Percentiles rank a stretch among this genome's conserved stretches.
Evolutionary conservation across 2,329 filamentous ascomycete genomes (phyloP).

Genomic region (Penicillium brasilianum): DNA sequence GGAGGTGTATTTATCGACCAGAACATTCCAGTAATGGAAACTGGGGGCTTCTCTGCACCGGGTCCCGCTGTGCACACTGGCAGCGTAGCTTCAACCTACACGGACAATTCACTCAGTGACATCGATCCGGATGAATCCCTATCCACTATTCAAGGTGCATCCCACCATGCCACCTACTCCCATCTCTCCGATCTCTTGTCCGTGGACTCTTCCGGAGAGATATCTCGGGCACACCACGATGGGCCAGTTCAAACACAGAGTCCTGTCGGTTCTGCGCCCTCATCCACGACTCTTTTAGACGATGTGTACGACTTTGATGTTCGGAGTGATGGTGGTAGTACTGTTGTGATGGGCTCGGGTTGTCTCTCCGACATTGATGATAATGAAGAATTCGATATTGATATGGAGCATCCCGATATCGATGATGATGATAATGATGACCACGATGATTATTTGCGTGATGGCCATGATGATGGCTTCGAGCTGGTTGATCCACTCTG

Average conservation of each 20-base stretch:
- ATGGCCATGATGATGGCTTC: slow-evolving; percentile 7
- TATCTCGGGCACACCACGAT: background rate
- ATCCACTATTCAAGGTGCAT: slow-evolving; percentile 44
- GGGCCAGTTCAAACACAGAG: background rate
- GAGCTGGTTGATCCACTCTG: slow-evolving; percentile 11
- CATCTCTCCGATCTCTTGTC: slow-evolving; percentile 34
- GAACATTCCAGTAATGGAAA: slow-evolving; percentile 39
- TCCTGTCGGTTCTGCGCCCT: too few species aligned
- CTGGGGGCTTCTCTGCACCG: slow-evolving; percentile 43
- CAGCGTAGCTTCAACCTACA: slow-evolving; percentile 28
- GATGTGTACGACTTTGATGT: slow-evolving; percentile 26
- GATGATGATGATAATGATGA: slow-evolving; percentile 3
- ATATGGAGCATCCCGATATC: slow-evolving; percentile 15
- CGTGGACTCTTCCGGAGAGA: slow-evolving; percentile 23
- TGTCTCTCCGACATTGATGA: slow-evolving; percentile 19
- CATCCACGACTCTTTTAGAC: slow-evolving; percentile 1
- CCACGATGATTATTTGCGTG: background rate
- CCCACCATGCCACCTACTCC: slow-evolving; percentile 42
- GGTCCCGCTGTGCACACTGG: slow-evolving; percentile 42
- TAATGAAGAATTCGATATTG: slow-evolving; percentile 12
- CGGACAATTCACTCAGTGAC: slow-evolving; percentile 32
- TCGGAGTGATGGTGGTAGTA: slow-evolving; percentile 31
- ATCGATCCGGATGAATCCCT: slow-evolving; percentile 34
- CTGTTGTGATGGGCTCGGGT: slow-evolving; percentile 23
- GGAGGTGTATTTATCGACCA: slow-evolving; percentile 55